These are phyloP conservation scores for Chaetomium sp. DNA, from an alignment of 2,329 filamentous ascomycete genomes.

Conservation along the genomic window DNA sequence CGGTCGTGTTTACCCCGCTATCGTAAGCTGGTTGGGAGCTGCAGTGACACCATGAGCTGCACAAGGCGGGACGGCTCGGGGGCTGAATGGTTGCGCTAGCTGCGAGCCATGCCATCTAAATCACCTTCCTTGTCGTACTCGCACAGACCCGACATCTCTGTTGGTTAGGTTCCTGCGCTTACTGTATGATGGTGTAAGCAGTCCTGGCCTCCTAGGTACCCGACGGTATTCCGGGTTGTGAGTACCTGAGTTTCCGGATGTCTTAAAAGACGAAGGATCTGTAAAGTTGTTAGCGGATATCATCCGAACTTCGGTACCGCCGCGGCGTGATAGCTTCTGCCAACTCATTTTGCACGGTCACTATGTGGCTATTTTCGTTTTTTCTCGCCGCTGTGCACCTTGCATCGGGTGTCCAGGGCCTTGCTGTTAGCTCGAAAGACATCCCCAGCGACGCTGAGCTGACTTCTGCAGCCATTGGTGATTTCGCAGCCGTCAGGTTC, in stretches of 20 bases:
- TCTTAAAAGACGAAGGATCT: not conserved
- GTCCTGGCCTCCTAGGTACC: not conserved
- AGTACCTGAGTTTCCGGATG: not conserved
- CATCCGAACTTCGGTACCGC: not conserved
- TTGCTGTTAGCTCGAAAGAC: not conserved
- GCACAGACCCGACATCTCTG: not conserved
- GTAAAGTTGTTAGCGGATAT: not conserved
- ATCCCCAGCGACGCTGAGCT: not conserved
- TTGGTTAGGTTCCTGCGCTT: not conserved
- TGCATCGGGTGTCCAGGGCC: not conserved
- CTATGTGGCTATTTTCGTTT: not conserved
- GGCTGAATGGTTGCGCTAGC: not conserved
- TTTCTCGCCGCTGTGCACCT: not conserved
- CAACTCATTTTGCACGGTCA: not conserved
- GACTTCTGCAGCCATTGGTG: not conserved
- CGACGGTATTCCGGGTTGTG: not conserved
- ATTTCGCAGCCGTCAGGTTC: not conserved
- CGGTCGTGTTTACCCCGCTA: not conserved
- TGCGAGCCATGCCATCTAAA: not conserved
- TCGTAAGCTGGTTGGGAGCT: not conserved
- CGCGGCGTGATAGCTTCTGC: not conserved
- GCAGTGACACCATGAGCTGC: conserved; percentile 1
- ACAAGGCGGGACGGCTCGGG: not conserved
- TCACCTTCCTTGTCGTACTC: not conserved
- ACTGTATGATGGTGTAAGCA: conserved; percentile 10